Evolutionary conservation across 495 filamentous ascomycete species (phyloP).

Genomic region (Acidomyces sp.): DNA sequence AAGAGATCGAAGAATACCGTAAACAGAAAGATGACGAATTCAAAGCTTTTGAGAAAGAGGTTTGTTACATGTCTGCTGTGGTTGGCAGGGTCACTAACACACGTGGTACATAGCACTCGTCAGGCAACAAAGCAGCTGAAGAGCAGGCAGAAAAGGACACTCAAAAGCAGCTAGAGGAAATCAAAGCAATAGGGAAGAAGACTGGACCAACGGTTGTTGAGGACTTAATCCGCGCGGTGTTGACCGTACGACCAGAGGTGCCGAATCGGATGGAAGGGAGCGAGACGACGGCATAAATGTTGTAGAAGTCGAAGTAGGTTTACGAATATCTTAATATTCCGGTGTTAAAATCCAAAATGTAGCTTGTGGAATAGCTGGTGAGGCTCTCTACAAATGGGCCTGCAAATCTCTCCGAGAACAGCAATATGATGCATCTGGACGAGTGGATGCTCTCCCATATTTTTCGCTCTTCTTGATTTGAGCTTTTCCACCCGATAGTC

Average conservation of each 20-base stretch:
- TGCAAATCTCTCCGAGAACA: too few species aligned
- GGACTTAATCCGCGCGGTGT: conserved; percentile 64
- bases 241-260: conserved; percentile 60
- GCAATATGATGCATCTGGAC: too few species aligned
- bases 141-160: conserved; percentile 74
- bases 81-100: not conserved
- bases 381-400: too few species aligned
- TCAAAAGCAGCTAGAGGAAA: conserved; percentile 66
- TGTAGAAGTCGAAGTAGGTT: too few species aligned
- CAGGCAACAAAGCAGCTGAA: conserved; percentile 77
- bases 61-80: conserved; percentile 27
- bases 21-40: conserved; percentile 85
- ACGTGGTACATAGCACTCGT: conserved; percentile 50
- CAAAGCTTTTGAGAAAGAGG: conserved; percentile 88
- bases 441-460: too few species aligned
- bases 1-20: conserved; percentile 92
- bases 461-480: too few species aligned
- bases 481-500: too few species aligned
- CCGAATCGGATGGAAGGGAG: conserved; percentile 33
- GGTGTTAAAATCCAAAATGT: too few species aligned
- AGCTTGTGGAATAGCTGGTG: too few species aligned
- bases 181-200: conserved; percentile 65
- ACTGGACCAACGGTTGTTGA: conserved; percentile 66
- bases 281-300: not conserved
- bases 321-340: too few species aligned